These are phyloP conservation scores for Apiospora hydei DNA, from an alignment of 2,329 filamentous ascomycete species.

Conservation along the genomic window DNA sequence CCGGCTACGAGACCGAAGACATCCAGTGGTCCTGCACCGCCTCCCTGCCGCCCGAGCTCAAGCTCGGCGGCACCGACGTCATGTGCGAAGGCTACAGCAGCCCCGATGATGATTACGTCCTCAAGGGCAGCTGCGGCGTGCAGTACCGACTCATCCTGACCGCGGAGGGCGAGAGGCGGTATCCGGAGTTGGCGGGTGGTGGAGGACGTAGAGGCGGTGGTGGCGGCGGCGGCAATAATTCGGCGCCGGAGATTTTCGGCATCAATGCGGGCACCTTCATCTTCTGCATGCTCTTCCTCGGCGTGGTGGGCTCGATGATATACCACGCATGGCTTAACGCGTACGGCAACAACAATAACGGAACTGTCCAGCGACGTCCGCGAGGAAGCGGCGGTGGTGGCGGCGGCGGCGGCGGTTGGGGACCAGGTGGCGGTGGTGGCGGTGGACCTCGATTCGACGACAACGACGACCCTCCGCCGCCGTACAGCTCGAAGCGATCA, in stretches of 20 bases:
- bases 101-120: slow-evolving; percentile 81
- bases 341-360: slow-evolving; percentile 25
- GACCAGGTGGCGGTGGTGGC: slow-evolving; percentile 43
- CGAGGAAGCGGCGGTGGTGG: slow-evolving; percentile 45
- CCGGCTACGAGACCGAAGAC: slow-evolving; percentile 79
- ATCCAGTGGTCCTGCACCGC: slow-evolving; percentile 90
- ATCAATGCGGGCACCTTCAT: slow-evolving; percentile 47
- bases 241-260: slow-evolving; percentile 27
- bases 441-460: slow-evolving; percentile 40
- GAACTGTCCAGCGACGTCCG: slow-evolving; percentile 29
- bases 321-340: slow-evolving; percentile 57
- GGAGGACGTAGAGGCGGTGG: no score
- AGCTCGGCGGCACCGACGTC: slow-evolving; percentile 86
- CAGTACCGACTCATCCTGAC: slow-evolving; percentile 87
- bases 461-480: slow-evolving; percentile 58
- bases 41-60: slow-evolving; percentile 65
- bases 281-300: slow-evolving; percentile 70
- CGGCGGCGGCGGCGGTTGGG: slow-evolving; percentile 50
- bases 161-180: slow-evolving; percentile 74
- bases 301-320: slow-evolving; percentile 67
- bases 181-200: slow-evolving; percentile 61
- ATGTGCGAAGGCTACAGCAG: slow-evolving; percentile 87
- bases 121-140: slow-evolving; percentile 91
- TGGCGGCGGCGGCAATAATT: slow-evolving; percentile 34
- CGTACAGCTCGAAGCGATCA: slow-evolving; percentile 54